Evolutionary conservation across 2,329 filamentous ascomycete species (phyloP).

Genomic region (Fusarium coicis): DNA sequence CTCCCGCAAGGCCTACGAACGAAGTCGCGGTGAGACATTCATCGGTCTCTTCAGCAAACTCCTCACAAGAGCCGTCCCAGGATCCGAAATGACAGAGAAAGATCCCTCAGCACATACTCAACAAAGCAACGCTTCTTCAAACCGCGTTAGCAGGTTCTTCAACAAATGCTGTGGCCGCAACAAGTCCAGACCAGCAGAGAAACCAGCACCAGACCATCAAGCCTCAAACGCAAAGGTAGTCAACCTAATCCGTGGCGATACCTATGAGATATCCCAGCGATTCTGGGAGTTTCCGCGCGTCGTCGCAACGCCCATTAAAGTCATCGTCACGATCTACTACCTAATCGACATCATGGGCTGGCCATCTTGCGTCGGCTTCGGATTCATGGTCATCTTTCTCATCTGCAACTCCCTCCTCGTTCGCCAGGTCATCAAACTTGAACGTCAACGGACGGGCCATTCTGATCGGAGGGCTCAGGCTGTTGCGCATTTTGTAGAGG

Average conservation of each 20-base stretch:
- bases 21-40: conserved; percentile 77
- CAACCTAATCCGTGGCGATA: conserved; percentile 85
- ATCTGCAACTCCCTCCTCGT: conserved; percentile 75
- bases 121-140: background rate
- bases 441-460: conserved; percentile 75
- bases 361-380: conserved; percentile 78
- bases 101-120: conserved; percentile 32
- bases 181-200: conserved; percentile 7
- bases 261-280: conserved; percentile 82
- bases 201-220: conserved; percentile 54
- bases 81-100: conserved; percentile 52
- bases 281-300: conserved; percentile 90
- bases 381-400: conserved; percentile 76
- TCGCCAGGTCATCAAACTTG: conserved; percentile 72
- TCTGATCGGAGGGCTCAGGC: conserved; percentile 84
- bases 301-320: conserved; percentile 78
- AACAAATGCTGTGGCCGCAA: conserved; percentile 28
- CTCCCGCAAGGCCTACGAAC: conserved; percentile 83
- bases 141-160: conserved; percentile 21
- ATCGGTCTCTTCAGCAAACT: conserved; percentile 53
- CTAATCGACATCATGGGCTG: conserved; percentile 81
- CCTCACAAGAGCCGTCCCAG: conserved; percentile 52
- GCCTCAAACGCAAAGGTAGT: conserved; percentile 92
- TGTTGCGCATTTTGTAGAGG: conserved; percentile 87
- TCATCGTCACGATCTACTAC: conserved; percentile 74